Evolutionary conservation across 805 yeast species (phyloP).

Genomic region (Zygotorulaspora chibaensis): DNA sequence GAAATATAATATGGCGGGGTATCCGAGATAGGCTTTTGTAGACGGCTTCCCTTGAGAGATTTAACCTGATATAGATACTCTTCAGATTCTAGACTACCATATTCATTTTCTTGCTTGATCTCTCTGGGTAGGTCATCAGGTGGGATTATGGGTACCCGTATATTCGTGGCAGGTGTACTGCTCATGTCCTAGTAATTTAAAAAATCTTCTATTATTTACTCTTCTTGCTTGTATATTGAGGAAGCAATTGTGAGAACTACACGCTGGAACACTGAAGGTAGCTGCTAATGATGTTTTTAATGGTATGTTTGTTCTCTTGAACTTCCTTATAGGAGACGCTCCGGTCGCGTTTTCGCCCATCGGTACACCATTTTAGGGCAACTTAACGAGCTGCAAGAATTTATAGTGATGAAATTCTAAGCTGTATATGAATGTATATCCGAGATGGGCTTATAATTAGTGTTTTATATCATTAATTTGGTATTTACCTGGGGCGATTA

Average conservation of each 20-base stretch:
- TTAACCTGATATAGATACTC: constrained; percentile 60
- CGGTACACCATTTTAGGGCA: neutral
- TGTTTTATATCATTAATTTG: constrained; percentile 24
- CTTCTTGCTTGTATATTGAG: neutral
- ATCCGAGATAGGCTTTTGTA: constrained; percentile 61
- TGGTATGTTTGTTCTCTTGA: neutral
- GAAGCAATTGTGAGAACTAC: neutral
- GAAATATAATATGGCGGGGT: constrained; percentile 83
- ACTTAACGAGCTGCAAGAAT: neutral
- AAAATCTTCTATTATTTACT: neutral
- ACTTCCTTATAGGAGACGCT: neutral
- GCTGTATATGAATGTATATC: neutral
- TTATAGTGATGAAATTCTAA: too few relatives aligned
- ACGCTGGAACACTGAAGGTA: too few relatives aligned
- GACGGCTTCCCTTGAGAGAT: constrained; percentile 51
- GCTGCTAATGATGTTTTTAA: too few relatives aligned
- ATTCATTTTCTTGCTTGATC: constrained; percentile 56
- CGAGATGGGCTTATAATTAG: neutral
- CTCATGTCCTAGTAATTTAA: neutral
- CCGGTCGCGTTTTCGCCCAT: neutral
- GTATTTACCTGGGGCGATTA: constrained; percentile 37
- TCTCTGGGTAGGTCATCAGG: constrained; percentile 36
- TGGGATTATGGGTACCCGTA: constrained; percentile 36
- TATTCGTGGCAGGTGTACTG: constrained; percentile 18
- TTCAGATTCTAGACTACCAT: constrained; percentile 62